These are phyloP conservation scores for Nepenthes gracilis DNA, from an alignment of 148 eudicot genomes.

Conservation along the genomic window DNA sequence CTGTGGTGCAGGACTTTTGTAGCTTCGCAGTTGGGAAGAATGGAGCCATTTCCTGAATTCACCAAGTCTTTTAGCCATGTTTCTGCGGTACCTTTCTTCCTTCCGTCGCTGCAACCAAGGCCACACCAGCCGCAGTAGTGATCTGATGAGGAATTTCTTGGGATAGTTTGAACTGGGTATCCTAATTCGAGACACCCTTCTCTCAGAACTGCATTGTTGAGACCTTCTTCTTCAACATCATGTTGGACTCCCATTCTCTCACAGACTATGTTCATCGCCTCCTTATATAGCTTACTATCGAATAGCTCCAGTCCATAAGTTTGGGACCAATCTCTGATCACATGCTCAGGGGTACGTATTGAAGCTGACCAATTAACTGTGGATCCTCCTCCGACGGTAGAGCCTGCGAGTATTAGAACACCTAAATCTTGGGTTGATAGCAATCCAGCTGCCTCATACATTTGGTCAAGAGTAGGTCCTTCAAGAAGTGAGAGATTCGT, in stretches of 20 bases:
- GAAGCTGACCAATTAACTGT: slow-evolving; percentile 72
- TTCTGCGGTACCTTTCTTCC: slow-evolving; percentile 53
- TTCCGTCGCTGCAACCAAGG: slow-evolving; percentile 77
- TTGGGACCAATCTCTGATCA: slow-evolving; percentile 45
- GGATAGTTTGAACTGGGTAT: slow-evolving; percentile 33
- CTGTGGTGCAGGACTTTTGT: slow-evolving; percentile 20
- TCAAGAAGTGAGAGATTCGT: slow-evolving; percentile 54
- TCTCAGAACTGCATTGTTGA: slow-evolving; percentile 45
- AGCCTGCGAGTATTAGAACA: slow-evolving; percentile 42
- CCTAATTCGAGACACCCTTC: slow-evolving; percentile 65
- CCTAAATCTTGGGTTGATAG: slow-evolving; percentile 33
- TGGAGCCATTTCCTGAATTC: slow-evolving; percentile 49
- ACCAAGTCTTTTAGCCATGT: slow-evolving; percentile 69
- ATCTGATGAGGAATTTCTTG: slow-evolving; percentile 42
- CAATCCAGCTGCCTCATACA: slow-evolving; percentile 61
- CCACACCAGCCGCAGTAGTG: slow-evolving; percentile 86
- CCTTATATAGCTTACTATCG: slow-evolving; percentile 27
- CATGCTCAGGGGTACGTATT: slow-evolving; percentile 47
- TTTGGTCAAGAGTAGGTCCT: slow-evolving; percentile 42
- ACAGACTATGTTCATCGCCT: slow-evolving; percentile 54
- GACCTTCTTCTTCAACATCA: slow-evolving; percentile 48
- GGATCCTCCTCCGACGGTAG: slow-evolving; percentile 82
- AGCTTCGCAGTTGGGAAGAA: slow-evolving; percentile 39
- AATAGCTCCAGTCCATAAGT: slow-evolving; percentile 35
- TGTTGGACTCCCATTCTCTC: slow-evolving; percentile 58